Evolutionary conservation across 1,284 basidiomycete genomes (phyloP).

Genomic region (Ganoderma sinense): DNA sequence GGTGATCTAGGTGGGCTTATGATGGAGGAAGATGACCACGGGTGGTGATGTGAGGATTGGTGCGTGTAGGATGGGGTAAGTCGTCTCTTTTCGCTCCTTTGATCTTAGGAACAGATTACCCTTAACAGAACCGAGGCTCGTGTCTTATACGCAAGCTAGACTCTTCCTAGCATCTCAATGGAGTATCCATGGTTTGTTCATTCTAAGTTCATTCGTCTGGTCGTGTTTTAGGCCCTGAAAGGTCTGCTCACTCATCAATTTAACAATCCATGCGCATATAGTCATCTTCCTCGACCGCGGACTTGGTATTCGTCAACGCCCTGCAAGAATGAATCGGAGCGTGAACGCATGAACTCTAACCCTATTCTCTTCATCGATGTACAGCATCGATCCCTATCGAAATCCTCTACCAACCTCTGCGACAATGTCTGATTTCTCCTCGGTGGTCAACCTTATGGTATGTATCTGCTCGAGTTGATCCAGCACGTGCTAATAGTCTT

Average conservation of each 20-base stretch:
- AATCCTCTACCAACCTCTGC: neutral
- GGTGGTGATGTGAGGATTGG: neutral
- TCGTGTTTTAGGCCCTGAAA: too few relatives aligned
- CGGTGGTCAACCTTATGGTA: neutral
- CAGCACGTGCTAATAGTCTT: too few relatives aligned
- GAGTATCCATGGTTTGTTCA: too few relatives aligned
- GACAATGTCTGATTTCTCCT: neutral
- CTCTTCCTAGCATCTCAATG: too few relatives aligned
- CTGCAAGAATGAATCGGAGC: neutral
- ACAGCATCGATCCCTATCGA: neutral
- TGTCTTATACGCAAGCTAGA: too few relatives aligned
- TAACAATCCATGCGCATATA: too few relatives aligned
- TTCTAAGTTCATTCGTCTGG: too few relatives aligned
- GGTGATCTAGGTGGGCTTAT: conserved; percentile 1
- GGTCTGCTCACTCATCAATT: too few relatives aligned
- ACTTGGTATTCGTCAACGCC: neutral
- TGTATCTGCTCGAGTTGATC: neutral
- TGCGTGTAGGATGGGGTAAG: neutral
- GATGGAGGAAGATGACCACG: conserved; percentile 13
- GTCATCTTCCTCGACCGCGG: too few relatives aligned
- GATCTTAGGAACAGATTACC: neutral
- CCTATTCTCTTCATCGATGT: neutral
- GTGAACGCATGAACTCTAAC: neutral
- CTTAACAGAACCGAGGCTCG: neutral
- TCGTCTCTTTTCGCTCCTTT: neutral